These are phyloP conservation scores for Apiospora saccharicola DNA, from an alignment of 2,329 filamentous ascomycete species.

Conservation along the genomic window DNA sequence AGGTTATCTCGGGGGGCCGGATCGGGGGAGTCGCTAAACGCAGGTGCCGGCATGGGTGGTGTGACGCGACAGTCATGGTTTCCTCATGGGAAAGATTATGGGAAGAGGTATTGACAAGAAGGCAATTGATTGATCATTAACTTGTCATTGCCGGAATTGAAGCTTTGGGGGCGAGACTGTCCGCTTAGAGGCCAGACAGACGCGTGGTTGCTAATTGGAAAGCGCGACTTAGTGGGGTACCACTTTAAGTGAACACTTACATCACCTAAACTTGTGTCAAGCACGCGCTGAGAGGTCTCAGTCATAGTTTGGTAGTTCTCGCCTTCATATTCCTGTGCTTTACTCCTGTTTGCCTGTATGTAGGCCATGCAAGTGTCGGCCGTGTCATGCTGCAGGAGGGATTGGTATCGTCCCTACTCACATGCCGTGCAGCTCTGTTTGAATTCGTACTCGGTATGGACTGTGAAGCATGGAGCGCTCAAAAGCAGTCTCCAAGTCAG, in stretches of 20 bases:
- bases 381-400: background rate
- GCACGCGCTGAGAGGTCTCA: constrained; percentile 3
- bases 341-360: background rate
- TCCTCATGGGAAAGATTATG: background rate
- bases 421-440: background rate
- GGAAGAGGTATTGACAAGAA: background rate
- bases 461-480: background rate
- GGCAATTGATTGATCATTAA: background rate
- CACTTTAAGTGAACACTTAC: constrained; percentile 6
- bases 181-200: background rate
- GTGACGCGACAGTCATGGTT: constrained; percentile 6
- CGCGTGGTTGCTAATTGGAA: background rate
- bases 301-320: background rate
- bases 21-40: constrained; percentile 25
- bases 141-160: background rate
- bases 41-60: constrained; percentile 37
- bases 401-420: background rate
- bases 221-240: constrained; percentile 6
- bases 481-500: background rate
- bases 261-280: background rate
- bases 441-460: background rate
- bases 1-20: constrained; percentile 38
- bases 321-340: background rate
- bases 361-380: background rate
- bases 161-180: background rate